Base-by-base conservation (phyloP, 2,329 filamentous ascomycete genomes). In the Fusarium succisae region DNA sequence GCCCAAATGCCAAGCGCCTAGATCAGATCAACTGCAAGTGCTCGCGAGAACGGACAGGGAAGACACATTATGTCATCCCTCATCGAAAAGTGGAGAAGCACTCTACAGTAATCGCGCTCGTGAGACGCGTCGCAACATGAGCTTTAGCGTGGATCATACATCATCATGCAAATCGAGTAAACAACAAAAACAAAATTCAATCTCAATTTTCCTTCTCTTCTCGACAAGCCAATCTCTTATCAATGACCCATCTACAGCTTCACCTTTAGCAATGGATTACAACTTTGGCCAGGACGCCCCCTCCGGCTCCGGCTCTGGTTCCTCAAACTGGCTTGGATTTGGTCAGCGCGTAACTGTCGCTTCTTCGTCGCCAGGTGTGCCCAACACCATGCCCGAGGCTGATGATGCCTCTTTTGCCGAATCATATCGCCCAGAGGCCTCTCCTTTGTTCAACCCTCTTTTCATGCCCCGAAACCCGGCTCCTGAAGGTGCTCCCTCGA, bases 381-480 rank as follows among this genome's bases (percentile, higher is more conserved):
- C 74, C 13, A 66, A 67, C 44, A 51, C 45, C 8, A 45, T 74
- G 55, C 65, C 62, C 4, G 67, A 69, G 6, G 20, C 39, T 30
- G 76, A 78, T 18, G 75, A 78, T 30, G 28, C 54, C 18, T 76
- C 75, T n/a, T 78, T 78, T 37, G 75, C 76, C n/a, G 76, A 78
- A 28, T 78, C 76, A 1, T 78, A 72, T 60, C 67, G 69, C 15
- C 76, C 73, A 32, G 76, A 78, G 41, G 53, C 66, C 3, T 78
- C 76, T 5, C 76, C 76, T 26, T 44, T 78, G 11, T 78, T 78
- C 56, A 78, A 78, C 22, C 70, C 76, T 3, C 32, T 68, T 15
- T 69, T 69, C 30, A 28, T 66, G 15, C 37, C 73, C 32, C 70
- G 54, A 24, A 35, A 63, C 13, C 51, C 38, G 43, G 51, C 64